Percentiles rank a stretch among this genome's conserved stretches.
These are phyloP conservation scores for Arthrinium phaeospermum DNA, from an alignment of 2,329 filamentous ascomycete species.

Conservation along the genomic window DNA sequence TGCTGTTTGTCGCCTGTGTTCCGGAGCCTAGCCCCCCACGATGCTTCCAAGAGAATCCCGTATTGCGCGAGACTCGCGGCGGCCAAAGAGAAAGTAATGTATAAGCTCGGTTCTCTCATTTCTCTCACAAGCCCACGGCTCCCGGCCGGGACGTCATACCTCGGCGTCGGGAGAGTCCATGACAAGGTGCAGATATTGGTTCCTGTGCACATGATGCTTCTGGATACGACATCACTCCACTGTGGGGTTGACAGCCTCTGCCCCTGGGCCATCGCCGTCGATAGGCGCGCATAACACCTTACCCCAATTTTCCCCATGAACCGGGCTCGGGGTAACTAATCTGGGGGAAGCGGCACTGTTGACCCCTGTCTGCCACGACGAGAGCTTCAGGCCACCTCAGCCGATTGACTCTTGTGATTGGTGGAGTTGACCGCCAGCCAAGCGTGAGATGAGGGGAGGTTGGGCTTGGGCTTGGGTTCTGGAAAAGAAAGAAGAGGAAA, in stretches of 20 bases:
- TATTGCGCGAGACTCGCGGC: too few species aligned
- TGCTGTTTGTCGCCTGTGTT: too few species aligned
- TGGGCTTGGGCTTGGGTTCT: not conserved
- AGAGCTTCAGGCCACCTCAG: not conserved
- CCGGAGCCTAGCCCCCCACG: too few species aligned
- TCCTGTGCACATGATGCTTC: not conserved
- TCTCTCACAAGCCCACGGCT: not conserved
- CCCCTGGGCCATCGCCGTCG: not conserved
- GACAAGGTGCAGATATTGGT: not conserved
- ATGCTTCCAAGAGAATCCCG: too few species aligned
- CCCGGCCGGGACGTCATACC: not conserved
- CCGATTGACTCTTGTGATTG: not conserved
- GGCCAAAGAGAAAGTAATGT: not conserved
- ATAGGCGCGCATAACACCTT: not conserved
- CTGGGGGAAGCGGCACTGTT: not conserved
- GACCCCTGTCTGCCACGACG: not conserved
- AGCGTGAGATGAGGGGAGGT: conserved; percentile 9
- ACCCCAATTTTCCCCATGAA: not conserved
- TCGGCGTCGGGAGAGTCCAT: not conserved
- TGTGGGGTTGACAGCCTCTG: not conserved
- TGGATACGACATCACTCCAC: not conserved
- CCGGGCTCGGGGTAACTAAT: conserved; percentile 3
- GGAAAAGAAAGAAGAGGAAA: not conserved
- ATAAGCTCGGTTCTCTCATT: not conserved
- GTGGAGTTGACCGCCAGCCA: not conserved